These are phyloP conservation scores for Lasiodiplodia citricola DNA, from an alignment of 2,329 filamentous ascomycete genomes.

Conservation along the genomic window DNA sequence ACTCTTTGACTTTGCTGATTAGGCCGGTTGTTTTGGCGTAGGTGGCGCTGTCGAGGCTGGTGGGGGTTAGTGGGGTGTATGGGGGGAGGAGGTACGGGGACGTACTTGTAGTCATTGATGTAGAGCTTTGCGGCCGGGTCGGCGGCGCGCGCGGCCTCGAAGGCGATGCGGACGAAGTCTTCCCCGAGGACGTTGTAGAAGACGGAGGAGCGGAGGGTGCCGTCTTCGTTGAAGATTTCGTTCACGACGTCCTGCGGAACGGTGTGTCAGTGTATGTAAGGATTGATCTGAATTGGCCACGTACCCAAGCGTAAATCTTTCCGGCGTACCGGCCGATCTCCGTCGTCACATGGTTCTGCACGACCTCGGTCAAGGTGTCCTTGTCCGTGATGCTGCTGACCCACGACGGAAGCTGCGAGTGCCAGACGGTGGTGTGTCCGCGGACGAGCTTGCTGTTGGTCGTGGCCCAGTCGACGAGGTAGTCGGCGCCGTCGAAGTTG, in stretches of 20 bases:
- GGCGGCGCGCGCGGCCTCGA: constrained; percentile 69
- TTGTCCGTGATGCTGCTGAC: constrained; percentile 62
- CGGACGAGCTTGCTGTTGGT: constrained; percentile 64
- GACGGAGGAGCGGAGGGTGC: constrained; percentile 63
- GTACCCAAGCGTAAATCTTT: constrained; percentile 62
- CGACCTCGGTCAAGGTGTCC: constrained; percentile 58
- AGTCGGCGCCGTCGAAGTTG: constrained; percentile 63
- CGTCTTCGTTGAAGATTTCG: constrained; percentile 68
- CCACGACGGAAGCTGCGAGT: constrained; percentile 59
- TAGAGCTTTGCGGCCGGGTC: constrained; percentile 73
- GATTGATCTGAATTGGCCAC: constrained; percentile 31
- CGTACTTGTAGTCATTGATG: constrained; percentile 70
- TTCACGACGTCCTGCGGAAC: constrained; percentile 61
- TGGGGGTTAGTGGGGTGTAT: constrained; percentile 30
- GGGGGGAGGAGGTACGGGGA: background rate
- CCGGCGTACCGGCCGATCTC: constrained; percentile 66
- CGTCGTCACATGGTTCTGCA: constrained; percentile 65
- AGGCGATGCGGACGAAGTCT: constrained; percentile 72
- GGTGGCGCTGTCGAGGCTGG: constrained; percentile 65
- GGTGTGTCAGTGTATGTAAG: background rate
- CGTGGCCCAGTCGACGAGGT: constrained; percentile 63
- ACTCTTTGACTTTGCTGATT: constrained; percentile 65
- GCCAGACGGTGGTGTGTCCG: constrained; percentile 71
- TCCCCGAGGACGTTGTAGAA: constrained; percentile 73
- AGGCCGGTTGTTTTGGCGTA: constrained; percentile 65